Evolutionary conservation across 176 grass and related monocot species (phyloP).

Genomic region (Oropetium thomaeum): DNA sequence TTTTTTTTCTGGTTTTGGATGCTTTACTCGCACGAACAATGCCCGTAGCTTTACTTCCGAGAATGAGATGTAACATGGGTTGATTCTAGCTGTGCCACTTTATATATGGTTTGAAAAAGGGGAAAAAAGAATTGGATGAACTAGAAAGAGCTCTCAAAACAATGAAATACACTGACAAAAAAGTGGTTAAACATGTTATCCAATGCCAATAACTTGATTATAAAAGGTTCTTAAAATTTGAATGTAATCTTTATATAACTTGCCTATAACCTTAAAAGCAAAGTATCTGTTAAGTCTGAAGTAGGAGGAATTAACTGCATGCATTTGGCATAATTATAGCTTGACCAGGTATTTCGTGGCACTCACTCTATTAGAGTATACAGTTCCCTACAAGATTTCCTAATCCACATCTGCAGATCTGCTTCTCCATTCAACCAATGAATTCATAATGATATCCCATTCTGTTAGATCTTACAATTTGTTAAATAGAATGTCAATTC

Average conservation of each 20-base stretch:
- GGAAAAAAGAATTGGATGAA: conserved; percentile 5
- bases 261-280: not conserved
- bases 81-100: conserved; percentile 20
- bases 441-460: conserved; percentile 24
- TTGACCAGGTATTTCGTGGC: not conserved
- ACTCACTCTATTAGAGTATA: conserved; percentile 8
- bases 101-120: not conserved
- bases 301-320: not conserved
- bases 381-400: not conserved
- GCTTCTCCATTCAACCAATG: conserved; percentile 4
- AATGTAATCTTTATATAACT: conserved; percentile 9
- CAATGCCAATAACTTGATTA: conserved; percentile 5
- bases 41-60: not conserved
- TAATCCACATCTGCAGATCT: conserved; percentile 5
- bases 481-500: conserved; percentile 20
- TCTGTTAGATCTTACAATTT: conserved; percentile 11
- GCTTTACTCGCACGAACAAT: not conserved
- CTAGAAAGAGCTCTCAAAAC: not conserved
- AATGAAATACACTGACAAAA: not conserved
- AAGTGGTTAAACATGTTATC: conserved; percentile 1
- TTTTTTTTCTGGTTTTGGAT: conserved; percentile 16
- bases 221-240: conserved; percentile 11
- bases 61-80: not conserved
- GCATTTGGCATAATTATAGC: not conserved
- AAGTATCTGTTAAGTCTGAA: conserved; percentile 20